Evolutionary conservation across 371 early-diverging fungal genomes (phyloP).

Genomic region (Funneliformis caledonium): DNA sequence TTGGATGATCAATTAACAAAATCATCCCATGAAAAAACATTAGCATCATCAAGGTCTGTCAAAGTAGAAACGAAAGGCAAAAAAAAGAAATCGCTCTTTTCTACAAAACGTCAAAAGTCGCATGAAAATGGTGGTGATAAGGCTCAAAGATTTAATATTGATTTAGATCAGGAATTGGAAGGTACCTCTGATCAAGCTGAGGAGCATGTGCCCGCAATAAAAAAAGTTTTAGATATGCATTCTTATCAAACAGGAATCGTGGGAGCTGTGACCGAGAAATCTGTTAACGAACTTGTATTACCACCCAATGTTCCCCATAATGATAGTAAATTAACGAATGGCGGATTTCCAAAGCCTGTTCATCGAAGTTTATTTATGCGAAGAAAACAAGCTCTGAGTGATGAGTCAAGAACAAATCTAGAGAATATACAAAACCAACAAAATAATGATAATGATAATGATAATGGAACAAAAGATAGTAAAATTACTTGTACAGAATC

Average conservation of each 20-base stretch:
- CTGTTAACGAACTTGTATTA: constrained; percentile 43
- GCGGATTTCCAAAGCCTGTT: constrained; percentile 62
- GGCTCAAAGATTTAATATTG: background rate
- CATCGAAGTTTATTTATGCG: constrained; percentile 56
- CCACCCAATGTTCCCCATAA: constrained; percentile 32
- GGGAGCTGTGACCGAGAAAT: constrained; percentile 58
- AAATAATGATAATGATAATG: background rate
- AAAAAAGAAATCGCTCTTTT: background rate
- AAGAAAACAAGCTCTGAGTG: constrained; percentile 39
- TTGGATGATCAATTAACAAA: background rate
- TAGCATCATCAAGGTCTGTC: background rate
- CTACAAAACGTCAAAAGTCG: background rate
- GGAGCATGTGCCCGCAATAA: constrained; percentile 25
- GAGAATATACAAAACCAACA: background rate
- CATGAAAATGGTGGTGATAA: background rate
- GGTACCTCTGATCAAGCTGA: background rate
- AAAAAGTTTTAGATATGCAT: constrained; percentile 42
- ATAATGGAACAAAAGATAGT: constrained; percentile 35
- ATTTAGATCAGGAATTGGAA: background rate
- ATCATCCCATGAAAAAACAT: background rate
- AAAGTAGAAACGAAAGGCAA: background rate
- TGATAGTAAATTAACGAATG: background rate
- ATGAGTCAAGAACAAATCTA: background rate
- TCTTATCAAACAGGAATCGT: constrained; percentile 46
- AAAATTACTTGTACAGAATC: constrained; percentile 36